A percentile compares a stretch with the other conserved stretches of the same genome.
These are phyloP conservation scores for Neurospora sp. DNA, from an alignment of 495 filamentous ascomycete genomes.

Conservation along the genomic window DNA sequence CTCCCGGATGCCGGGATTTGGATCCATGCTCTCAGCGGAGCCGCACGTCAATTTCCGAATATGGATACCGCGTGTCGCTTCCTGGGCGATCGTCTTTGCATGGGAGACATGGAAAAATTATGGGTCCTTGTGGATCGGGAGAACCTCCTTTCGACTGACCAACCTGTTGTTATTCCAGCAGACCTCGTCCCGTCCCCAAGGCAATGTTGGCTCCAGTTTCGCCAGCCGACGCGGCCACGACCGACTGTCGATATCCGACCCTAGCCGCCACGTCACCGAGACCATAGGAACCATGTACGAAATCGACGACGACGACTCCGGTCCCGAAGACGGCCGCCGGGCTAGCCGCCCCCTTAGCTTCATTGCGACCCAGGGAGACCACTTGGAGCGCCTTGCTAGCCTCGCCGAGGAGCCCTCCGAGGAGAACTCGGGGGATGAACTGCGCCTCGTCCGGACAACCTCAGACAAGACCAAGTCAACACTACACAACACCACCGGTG, in stretches of 20 bases:
- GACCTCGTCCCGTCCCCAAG: conserved; percentile 45
- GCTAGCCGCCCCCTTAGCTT: conserved; percentile 36
- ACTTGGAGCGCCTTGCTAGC: conserved; percentile 18
- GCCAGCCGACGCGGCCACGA: conserved; percentile 45
- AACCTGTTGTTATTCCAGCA: conserved; percentile 15
- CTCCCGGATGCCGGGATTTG: conserved; percentile 6
- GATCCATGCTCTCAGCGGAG: conserved; percentile 6
- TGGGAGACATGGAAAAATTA: conserved; percentile 11
- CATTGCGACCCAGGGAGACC: conserved; percentile 31
- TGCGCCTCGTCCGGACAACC: conserved; percentile 32
- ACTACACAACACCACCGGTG: neutral
- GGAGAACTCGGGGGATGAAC: conserved; percentile 28
- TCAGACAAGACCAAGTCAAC: conserved; percentile 25
- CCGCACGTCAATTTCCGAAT: conserved; percentile 1
- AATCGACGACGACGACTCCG: conserved; percentile 44
- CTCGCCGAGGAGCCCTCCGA: conserved; percentile 16
- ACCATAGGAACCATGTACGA: conserved; percentile 93
- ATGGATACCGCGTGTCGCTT: conserved; percentile 8
- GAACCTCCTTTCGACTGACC: conserved; percentile 13
- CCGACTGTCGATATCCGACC: conserved; percentile 49
- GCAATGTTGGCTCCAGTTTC: conserved; percentile 44
- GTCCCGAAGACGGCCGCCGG: conserved; percentile 34
- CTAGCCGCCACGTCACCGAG: conserved; percentile 93
- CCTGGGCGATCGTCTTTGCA: conserved; percentile 2
- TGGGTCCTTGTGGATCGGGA: conserved; percentile 22